These are phyloP conservation scores for Beauveria sp. DNA, from an alignment of 2,329 filamentous ascomycete genomes.

Conservation along the genomic window DNA sequence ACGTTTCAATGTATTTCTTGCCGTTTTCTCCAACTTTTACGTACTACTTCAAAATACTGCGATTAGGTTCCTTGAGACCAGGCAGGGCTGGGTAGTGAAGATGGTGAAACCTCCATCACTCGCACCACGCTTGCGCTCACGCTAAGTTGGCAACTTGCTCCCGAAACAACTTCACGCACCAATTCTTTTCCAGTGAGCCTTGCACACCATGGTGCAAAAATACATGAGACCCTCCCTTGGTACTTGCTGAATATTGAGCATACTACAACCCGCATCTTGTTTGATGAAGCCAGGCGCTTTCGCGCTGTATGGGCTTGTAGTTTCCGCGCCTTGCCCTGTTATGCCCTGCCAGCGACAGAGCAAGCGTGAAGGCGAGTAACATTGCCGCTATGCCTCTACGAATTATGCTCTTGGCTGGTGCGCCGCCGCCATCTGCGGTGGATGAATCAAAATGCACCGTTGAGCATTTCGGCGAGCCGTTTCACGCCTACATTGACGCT, in stretches of 20 bases:
- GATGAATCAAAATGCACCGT: slow-evolving; percentile 39
- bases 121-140: not conserved
- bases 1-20: too few relatives aligned
- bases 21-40: too few relatives aligned
- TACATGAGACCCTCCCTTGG: too few relatives aligned
- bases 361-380: too few relatives aligned
- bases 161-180: not conserved
- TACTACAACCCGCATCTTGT: too few relatives aligned
- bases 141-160: not conserved
- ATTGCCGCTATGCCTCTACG: slow-evolving; percentile 13
- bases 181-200: not conserved
- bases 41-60: too few relatives aligned
- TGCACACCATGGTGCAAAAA: not conserved
- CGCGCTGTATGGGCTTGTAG: too few relatives aligned
- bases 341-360: too few relatives aligned
- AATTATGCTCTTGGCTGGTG: slow-evolving; percentile 38
- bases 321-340: too few relatives aligned
- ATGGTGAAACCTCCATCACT: not conserved
- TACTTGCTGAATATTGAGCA: not conserved
- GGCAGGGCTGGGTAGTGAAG: not conserved
- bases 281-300: too few relatives aligned
- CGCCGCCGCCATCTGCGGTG: slow-evolving; percentile 47
- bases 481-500: not conserved
- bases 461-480: not conserved
- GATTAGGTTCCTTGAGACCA: too few relatives aligned